Evolutionary conservation across 495 filamentous ascomycete species (phyloP), one percentile per base, ranked within the genome.

Genomic region (Viridothelium virens): DNA sequence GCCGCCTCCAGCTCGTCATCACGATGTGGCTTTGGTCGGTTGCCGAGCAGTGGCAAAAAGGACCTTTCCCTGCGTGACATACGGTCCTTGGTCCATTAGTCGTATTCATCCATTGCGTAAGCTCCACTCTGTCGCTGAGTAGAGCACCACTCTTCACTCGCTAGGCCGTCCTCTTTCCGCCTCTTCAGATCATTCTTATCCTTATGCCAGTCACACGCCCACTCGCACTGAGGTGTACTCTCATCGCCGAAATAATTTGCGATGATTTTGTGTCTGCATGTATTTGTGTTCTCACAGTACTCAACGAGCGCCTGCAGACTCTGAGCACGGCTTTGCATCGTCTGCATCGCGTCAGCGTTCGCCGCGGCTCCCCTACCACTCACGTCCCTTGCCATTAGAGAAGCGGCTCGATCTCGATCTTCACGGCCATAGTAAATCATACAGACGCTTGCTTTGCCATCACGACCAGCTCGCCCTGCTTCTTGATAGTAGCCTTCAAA

Each of bases 401-500:
- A 76, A 77, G 69, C 79, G 6, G 88, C 85, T 16, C 91, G 82
- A 71, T 95, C 89, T 62, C 90, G 81, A 70, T 96, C 92, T 72
- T 93, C 87, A 31, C 86, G 83, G 56, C 86, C 89, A 76, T 96
- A 97, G 75, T 95, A 96, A 44, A 97, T 80, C 46, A 96, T 88
- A 69, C 92, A 96, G 38, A 86, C 82, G 48, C 88, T 86, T 3
- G 91, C 91, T 61, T 92, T 90, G 25, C 92, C 91, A 69, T 97
- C 92, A 34, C 93, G 84, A 2, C 93, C 93, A 33, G 92, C 93
- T 56, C 93, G 86, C 0, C 93, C 93, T 7, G 91, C 92, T 81
- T 97, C 93, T 77, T 97, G 93, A 68, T 96, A 96, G 68, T 91
- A 96, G 2, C 92, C 91, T 74, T 97, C 93, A 74, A 97, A 96